Conservation (phyloP, 345 rosid species). For the Melastoma malabathricum region DNA sequence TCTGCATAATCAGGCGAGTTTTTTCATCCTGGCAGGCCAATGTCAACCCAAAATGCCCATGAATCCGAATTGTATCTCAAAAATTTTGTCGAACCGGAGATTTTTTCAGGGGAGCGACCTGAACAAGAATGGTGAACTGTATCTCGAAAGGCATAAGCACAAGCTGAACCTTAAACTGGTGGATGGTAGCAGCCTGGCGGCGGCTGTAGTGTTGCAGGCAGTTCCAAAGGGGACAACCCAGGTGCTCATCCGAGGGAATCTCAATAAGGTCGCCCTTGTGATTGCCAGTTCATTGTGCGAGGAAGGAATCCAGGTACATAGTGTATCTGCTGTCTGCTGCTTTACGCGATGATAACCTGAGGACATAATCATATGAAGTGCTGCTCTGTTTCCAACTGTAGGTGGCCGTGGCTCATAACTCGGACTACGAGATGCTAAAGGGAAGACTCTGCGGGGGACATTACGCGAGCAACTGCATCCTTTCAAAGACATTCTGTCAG, state of each 20-base stretch:
- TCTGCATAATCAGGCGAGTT: constrained; percentile 30
- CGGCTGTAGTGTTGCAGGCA: constrained; percentile 30
- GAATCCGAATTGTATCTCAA: too few species aligned
- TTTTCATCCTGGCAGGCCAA: too few species aligned
- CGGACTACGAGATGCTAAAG: constrained; percentile 26
- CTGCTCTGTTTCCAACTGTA: constrained; percentile 1
- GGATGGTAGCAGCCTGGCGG: constrained; percentile 46
- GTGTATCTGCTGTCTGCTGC: neutral
- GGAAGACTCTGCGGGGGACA: constrained; percentile 7
- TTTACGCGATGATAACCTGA: too few species aligned
- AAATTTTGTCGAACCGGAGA: neutral
- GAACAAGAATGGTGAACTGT: constrained; percentile 31
- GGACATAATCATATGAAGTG: too few species aligned
- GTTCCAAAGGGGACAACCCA: constrained; percentile 19
- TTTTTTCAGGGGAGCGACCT: constrained; percentile 32
- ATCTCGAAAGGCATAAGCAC: constrained; percentile 25
- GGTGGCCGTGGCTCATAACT: constrained; percentile 18
- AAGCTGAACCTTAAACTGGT: constrained; percentile 32
- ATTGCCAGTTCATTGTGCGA: neutral
- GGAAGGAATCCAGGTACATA: constrained; percentile 7
- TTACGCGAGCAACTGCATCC: constrained; percentile 12
- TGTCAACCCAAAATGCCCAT: neutral
- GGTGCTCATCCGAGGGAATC: constrained; percentile 3
- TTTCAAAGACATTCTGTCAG: constrained; percentile 11
- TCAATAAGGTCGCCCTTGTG: neutral